Conservation (phyloP, 2,329 filamentous ascomycete genomes). For the Neofusicoccum ribis region DNA sequence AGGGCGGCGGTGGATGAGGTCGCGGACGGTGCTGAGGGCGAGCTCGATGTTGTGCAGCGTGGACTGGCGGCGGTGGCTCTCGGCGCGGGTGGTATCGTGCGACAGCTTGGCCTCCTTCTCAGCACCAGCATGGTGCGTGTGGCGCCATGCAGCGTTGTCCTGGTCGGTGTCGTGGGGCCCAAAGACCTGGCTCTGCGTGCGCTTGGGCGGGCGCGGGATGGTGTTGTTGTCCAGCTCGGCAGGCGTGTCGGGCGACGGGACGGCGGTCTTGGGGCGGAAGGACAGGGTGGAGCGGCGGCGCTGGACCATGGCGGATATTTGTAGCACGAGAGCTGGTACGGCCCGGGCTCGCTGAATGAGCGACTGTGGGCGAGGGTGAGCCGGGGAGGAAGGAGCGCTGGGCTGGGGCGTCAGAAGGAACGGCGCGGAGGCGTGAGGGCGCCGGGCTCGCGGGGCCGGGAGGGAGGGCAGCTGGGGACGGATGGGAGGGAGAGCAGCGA, state of each 20-base stretch:
- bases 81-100: constrained; percentile 10
- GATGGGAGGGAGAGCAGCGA: constrained; percentile 10
- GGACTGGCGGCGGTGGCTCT: constrained; percentile 9
- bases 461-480: neutral
- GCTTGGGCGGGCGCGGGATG: constrained; percentile 29
- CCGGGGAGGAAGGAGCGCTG: constrained; percentile 3
- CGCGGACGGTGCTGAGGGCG: constrained; percentile 15
- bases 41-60: constrained; percentile 19
- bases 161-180: constrained; percentile 11
- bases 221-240: constrained; percentile 29
- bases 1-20: constrained; percentile 15
- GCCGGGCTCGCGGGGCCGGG: constrained; percentile 5
- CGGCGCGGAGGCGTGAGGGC: constrained; percentile 8
- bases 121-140: constrained; percentile 14
- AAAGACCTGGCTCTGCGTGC: constrained; percentile 41
- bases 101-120: constrained; percentile 19
- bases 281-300: constrained; percentile 37
- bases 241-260: constrained; percentile 36
- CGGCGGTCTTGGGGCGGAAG: constrained; percentile 42
- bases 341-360: constrained; percentile 10
- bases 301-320: constrained; percentile 24
- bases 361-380: constrained; percentile 11
- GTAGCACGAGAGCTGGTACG: neutral
- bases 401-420: neutral
- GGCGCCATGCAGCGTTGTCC: constrained; percentile 7